phyloP scores from a whole-genome alignment of 1,284 basidiomycete species.

The Abortiporus biennis region DNA sequence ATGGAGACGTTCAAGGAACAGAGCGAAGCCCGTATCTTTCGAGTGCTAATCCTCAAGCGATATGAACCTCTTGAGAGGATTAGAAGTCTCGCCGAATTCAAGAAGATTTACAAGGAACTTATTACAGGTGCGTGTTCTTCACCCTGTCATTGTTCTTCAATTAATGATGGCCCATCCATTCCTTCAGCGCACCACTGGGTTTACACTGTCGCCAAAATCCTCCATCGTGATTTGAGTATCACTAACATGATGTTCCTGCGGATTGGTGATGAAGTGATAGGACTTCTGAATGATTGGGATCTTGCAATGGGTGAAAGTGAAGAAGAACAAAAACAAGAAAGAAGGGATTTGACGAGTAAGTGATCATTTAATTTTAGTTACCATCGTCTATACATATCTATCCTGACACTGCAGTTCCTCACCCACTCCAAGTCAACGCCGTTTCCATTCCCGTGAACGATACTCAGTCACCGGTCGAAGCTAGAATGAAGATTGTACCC shows the following conservation, averaged over 20 bases:
- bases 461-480: no score
- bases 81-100: conserved; percentile 15
- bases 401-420: background rate
- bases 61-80: conserved; percentile 17
- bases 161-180: background rate
- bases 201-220: conserved; percentile 2
- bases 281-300: conserved; percentile 25
- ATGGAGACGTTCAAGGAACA: background rate
- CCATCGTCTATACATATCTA: no score
- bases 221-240: conserved; percentile 24
- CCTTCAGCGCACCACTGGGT: conserved; percentile 9
- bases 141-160: background rate
- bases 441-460: no score
- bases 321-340: no score
- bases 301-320: no score
- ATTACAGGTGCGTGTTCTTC: conserved; percentile 17
- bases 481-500: no score
- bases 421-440: background rate
- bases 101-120: conserved; percentile 15
- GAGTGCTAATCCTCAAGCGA: conserved; percentile 8
- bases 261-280: conserved; percentile 6
- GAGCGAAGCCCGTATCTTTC: conserved; percentile 7
- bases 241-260: conserved; percentile 23
- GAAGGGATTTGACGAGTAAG: background rate
- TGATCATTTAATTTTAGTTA: no score